Evolutionary conservation across 2,329 filamentous ascomycete genomes (phyloP).

Genomic region (Coniochaeta hoffmannii): DNA sequence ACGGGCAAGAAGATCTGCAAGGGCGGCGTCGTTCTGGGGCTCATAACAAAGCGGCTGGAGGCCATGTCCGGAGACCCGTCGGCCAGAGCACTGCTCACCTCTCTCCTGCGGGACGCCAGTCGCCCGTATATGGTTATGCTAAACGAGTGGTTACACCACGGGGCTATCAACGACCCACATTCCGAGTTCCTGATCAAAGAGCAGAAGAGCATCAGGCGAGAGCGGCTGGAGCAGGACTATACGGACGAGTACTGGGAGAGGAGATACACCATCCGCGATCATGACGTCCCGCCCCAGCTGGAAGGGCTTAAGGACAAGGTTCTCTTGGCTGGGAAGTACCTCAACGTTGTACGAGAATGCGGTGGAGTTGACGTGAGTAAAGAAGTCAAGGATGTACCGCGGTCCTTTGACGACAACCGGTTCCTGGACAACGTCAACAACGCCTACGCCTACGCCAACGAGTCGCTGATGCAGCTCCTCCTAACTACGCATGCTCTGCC

Average conservation of each 20-base stretch:
- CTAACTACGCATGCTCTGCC: slow-evolving; percentile 89
- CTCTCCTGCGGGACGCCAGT: slow-evolving; percentile 78
- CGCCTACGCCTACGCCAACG: slow-evolving; percentile 92
- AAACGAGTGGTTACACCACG: slow-evolving; percentile 97
- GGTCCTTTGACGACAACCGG: slow-evolving; percentile 81
- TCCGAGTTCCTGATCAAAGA: slow-evolving; percentile 92
- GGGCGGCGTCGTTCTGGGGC: slow-evolving; percentile 86
- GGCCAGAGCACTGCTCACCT: slow-evolving; percentile 73
- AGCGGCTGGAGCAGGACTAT: slow-evolving; percentile 89
- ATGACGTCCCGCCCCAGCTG: slow-evolving; percentile 86
- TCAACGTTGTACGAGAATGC: slow-evolving; percentile 96
- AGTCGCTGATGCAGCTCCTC: slow-evolving; percentile 82
- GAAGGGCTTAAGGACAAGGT: slow-evolving; percentile 91
- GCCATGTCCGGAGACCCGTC: slow-evolving; percentile 91
- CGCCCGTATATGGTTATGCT: slow-evolving; percentile 96
- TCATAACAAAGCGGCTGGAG: slow-evolving; percentile 78
- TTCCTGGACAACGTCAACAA: slow-evolving; percentile 95
- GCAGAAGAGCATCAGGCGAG: slow-evolving; percentile 87
- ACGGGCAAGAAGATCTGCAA: slow-evolving; percentile 89
- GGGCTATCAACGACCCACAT: slow-evolving; percentile 89
- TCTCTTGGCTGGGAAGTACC: slow-evolving; percentile 88
- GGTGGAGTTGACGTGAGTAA: slow-evolving; percentile 92
- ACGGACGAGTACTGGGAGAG: slow-evolving; percentile 99
- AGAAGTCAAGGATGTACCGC: slow-evolving; percentile 78
- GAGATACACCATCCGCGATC: slow-evolving; percentile 87